phyloP scores from a whole-genome alignment of 768 basidiomycete species.

The Cystobasidium ongulense region DNA sequence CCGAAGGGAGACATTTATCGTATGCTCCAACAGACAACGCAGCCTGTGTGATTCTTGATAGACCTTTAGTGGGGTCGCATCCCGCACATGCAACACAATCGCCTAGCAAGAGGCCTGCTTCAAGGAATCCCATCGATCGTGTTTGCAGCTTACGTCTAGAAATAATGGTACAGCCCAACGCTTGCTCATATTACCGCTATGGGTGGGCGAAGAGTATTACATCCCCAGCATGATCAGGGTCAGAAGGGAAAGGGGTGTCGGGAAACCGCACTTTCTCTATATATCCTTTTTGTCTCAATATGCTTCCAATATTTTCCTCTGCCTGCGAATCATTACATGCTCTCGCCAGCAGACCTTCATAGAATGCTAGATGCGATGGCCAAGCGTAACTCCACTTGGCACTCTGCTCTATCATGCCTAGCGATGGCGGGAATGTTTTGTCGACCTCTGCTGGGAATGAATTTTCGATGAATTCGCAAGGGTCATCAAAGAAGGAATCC shows the following conservation, averaged over 20 bases:
- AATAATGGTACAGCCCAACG: no score
- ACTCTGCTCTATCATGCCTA: background rate
- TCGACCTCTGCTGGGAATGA: constrained; percentile 64
- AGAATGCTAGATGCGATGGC: constrained; percentile 74
- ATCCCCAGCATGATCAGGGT: constrained; percentile 58
- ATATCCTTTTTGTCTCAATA: constrained; percentile 58
- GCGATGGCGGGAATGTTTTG: constrained; percentile 53
- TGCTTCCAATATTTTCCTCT: constrained; percentile 50
- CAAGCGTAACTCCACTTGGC: constrained; percentile 60
- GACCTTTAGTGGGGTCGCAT: no score
- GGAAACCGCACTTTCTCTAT: constrained; percentile 57
- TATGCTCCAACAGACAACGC: no score
- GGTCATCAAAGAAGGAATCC: constrained; percentile 67
- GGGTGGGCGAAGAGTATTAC: constrained; percentile 34
- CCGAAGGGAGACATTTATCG: no score
- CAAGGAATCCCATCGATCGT: no score
- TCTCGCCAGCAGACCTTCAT: constrained; percentile 60
- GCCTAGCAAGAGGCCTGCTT: no score
- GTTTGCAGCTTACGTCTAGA: no score
- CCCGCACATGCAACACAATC: no score
- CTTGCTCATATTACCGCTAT: no score
- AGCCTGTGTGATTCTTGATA: no score
- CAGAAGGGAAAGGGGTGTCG: constrained; percentile 60
- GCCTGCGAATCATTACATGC: constrained; percentile 33
- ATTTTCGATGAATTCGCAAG: constrained; percentile 56